These are phyloP conservation scores for Gracilaria domingensis DNA, from an alignment of 23 red algal genomes.

Conservation along the genomic window DNA sequence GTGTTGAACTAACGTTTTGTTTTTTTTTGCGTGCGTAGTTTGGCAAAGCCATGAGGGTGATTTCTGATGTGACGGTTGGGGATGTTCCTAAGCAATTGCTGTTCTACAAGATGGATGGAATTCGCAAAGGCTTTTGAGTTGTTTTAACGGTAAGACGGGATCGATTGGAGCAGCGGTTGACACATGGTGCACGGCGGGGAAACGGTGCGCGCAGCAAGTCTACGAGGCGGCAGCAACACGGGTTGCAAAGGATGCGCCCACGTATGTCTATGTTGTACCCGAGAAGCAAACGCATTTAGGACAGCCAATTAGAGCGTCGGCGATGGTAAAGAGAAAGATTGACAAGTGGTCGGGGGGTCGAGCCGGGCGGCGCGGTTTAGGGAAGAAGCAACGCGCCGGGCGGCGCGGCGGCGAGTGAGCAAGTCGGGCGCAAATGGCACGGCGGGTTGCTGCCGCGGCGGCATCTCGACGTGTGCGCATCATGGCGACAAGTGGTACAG, in stretches of 20 bases:
- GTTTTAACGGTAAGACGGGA: neutral
- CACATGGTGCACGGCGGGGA: neutral
- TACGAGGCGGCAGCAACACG: neutral
- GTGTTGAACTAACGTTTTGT: constrained; percentile 5
- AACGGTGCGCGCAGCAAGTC: neutral
- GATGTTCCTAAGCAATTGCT: constrained; percentile 67
- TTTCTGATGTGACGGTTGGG: constrained; percentile 32
- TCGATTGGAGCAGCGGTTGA: neutral
- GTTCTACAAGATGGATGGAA: constrained; percentile 57
- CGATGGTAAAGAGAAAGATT: neutral
- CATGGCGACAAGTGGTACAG: neutral
- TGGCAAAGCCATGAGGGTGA: constrained; percentile 55
- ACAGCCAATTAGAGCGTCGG: neutral
- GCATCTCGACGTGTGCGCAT: neutral
- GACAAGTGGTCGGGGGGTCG: no score
- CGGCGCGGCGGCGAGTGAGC: no score
- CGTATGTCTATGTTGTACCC: neutral
- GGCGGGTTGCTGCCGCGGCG: neutral
- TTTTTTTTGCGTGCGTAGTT: constrained; percentile 40
- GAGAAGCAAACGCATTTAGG: neutral
- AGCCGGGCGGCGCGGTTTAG: neutral
- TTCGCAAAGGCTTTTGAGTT: constrained; percentile 44
- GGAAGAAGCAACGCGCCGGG: no score
- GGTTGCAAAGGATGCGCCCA: neutral
- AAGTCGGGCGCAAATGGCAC: neutral